phyloP scores from a whole-genome alignment of 2,329 filamentous ascomycete species.

The Fusarium metavorans region DNA sequence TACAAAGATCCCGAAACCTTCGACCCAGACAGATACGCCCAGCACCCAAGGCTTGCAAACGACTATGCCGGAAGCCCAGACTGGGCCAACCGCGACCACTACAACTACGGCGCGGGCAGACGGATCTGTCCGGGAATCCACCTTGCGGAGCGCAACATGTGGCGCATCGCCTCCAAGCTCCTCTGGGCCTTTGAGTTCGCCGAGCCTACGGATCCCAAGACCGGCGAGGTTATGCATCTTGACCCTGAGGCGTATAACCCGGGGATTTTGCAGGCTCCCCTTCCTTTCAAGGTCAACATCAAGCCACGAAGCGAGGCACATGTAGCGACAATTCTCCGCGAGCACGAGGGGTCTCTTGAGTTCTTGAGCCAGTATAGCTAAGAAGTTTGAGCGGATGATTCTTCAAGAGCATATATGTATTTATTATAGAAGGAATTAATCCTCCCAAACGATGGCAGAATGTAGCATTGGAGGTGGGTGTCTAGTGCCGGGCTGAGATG shows the following conservation, averaged over 20 bases:
- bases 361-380: background rate
- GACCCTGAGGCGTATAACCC: background rate
- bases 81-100: background rate
- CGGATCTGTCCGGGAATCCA: background rate
- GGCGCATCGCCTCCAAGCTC: background rate
- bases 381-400: background rate
- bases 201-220: background rate
- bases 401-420: background rate
- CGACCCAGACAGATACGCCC: background rate
- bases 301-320: background rate
- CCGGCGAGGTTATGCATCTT: background rate
- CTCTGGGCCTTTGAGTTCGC: background rate
- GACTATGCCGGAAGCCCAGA: background rate
- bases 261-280: background rate
- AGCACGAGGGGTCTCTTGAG: background rate
- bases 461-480: background rate
- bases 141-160: background rate
- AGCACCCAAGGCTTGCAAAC: background rate
- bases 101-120: background rate
- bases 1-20: background rate
- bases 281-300: background rate
- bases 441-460: background rate
- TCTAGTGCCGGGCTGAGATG: background rate
- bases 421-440: background rate
- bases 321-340: background rate